phyloP scores from a whole-genome alignment of 371 early-diverging fungal genomes.

The Zopfochytrium polystomum region DNA sequence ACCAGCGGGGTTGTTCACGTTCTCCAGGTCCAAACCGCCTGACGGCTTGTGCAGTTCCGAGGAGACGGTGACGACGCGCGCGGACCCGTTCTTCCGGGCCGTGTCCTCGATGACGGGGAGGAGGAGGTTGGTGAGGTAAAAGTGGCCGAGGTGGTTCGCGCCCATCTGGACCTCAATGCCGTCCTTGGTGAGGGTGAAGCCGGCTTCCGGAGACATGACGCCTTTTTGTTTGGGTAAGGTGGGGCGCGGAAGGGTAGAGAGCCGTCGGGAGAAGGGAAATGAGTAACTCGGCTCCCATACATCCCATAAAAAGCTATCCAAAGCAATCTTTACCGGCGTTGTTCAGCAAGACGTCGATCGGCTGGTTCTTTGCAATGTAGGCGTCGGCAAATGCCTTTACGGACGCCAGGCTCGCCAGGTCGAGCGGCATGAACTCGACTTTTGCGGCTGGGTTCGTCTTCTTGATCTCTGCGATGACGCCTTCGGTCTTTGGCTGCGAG shows the following conservation, averaged over 20 bases:
- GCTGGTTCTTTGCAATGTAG: constrained; percentile 44
- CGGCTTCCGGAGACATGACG: constrained; percentile 64
- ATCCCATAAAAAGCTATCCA: not conserved
- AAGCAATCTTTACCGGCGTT: constrained; percentile 30
- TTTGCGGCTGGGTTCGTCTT: constrained; percentile 3
- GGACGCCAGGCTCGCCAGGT: constrained; percentile 48
- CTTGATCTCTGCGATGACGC: constrained; percentile 6
- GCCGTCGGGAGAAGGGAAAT: constrained; percentile 37
- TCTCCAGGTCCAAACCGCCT: constrained; percentile 30
- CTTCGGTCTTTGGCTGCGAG: constrained; percentile 13
- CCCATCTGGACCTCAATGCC: constrained; percentile 67
- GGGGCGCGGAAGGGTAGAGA: no score
- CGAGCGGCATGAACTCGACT: constrained; percentile 55
- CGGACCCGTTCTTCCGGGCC: constrained; percentile 15
- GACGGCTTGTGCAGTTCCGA: constrained; percentile 43
- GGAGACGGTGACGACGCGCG: constrained; percentile 38
- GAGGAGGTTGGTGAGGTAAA: constrained; percentile 25
- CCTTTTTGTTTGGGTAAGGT: constrained; percentile 38
- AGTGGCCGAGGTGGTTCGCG: constrained; percentile 36
- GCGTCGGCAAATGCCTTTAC: constrained; percentile 54
- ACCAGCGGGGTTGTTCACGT: constrained; percentile 24
- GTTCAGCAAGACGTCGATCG: constrained; percentile 63
- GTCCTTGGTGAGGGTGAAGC: constrained; percentile 56
- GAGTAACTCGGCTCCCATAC: constrained; percentile 46
- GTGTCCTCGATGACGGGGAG: constrained; percentile 26